Evolutionary conservation across 306 rosid species (phyloP).

Genomic region (Hippophae tibetana): DNA sequence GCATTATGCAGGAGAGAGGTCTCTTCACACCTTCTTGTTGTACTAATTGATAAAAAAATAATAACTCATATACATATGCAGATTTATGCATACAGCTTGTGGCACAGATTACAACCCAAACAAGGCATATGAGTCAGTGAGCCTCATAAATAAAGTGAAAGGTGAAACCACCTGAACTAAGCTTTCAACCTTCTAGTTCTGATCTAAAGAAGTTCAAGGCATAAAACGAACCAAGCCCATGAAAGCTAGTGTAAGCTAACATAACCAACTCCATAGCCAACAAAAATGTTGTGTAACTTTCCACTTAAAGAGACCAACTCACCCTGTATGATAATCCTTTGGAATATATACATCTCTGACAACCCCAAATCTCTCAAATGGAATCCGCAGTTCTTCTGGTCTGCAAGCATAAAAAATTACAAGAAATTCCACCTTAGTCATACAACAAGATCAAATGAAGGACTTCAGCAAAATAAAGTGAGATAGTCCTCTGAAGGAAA

Average conservation of each 20-base stretch:
- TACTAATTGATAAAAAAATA: too few species aligned
- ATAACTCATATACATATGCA: too few species aligned
- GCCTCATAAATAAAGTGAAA: too few species aligned
- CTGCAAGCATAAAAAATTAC: slow-evolving; percentile 24
- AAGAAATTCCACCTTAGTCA: background rate
- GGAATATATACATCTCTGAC: slow-evolving; percentile 96
- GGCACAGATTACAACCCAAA: too few species aligned
- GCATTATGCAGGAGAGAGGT: too few species aligned
- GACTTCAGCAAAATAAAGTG: background rate
- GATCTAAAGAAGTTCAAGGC: background rate
- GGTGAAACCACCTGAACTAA: background rate
- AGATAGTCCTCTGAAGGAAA: background rate
- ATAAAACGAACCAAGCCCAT: background rate
- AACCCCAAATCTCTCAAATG: slow-evolving; percentile 85
- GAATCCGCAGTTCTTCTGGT: slow-evolving; percentile 71
- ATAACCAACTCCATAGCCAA: background rate
- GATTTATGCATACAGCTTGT: too few species aligned
- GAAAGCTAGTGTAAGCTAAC: background rate
- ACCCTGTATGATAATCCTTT: slow-evolving; percentile 93
- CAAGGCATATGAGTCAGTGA: too few species aligned
- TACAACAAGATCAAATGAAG: background rate
- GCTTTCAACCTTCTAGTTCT: background rate
- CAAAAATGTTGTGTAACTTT: background rate
- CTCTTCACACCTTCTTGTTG: too few species aligned
- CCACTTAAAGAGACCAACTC: slow-evolving; percentile 16